Percentiles rank a stretch among this genome's conserved stretches.
Conservation (phyloP, 208 protist species). For the Leishmania guyanensis region DNA sequence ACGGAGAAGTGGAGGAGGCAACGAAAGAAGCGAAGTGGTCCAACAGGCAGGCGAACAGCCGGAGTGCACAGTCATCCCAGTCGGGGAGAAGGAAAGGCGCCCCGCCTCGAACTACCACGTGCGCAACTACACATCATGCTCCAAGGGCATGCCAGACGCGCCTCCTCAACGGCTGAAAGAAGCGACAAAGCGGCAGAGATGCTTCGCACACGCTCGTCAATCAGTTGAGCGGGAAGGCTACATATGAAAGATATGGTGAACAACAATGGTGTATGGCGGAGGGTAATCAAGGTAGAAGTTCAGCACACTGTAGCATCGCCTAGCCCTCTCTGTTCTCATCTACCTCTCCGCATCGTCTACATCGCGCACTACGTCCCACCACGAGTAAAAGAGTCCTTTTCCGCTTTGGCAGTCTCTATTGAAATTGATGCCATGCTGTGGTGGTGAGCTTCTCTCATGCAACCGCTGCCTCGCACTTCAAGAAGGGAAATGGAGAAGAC, state of each 20-base stretch:
- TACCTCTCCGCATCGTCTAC: not conserved
- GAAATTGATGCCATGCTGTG: not conserved
- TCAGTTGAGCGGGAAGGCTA: not conserved
- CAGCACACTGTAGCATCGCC: not conserved
- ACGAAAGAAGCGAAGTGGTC: not conserved
- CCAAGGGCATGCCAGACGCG: not conserved
- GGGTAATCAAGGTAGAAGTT: not conserved
- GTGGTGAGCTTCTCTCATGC: not conserved
- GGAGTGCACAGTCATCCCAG: too few relatives aligned
- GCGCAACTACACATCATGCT: not conserved
- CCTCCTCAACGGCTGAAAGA: not conserved
- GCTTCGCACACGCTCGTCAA: not conserved
- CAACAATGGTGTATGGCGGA: not conserved
- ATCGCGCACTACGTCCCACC: not conserved
- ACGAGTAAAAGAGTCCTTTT: not conserved
- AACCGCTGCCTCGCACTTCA: not conserved
- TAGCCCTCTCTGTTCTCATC: not conserved
- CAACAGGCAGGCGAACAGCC: not conserved
- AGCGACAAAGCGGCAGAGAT: not conserved
- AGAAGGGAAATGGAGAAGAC: not conserved
- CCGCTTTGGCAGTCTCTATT: not conserved
- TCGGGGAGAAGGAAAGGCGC: too few relatives aligned
- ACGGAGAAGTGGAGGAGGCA: not conserved
- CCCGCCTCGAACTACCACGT: not conserved
- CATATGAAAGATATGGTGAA: not conserved